Percentiles rank a stretch among this genome's conserved stretches.
These are phyloP conservation scores for Cladosporium sp. DNA, from an alignment of 2,329 filamentous ascomycete species.

Conservation along the genomic window DNA sequence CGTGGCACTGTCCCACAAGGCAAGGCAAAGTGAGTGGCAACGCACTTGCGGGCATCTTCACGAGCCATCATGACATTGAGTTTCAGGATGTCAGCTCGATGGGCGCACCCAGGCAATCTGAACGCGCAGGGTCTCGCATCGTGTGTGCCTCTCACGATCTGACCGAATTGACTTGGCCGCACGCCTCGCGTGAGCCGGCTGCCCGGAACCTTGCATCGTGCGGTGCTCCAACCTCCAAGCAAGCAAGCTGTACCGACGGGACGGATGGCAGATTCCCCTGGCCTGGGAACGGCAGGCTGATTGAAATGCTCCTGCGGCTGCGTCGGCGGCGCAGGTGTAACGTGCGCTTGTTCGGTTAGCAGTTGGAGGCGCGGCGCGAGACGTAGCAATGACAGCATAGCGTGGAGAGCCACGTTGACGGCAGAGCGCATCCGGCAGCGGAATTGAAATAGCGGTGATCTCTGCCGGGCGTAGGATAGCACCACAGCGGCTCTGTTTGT, in stretches of 20 bases:
- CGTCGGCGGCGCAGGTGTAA: background rate
- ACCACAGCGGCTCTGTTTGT: background rate
- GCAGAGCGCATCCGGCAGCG: background rate
- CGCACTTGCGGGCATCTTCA: background rate
- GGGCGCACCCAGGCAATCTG: background rate
- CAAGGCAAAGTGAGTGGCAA: background rate
- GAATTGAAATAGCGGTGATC: background rate
- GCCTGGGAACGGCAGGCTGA: background rate
- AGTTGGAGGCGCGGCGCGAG: background rate
- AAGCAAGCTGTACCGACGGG: background rate
- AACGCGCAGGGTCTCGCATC: background rate
- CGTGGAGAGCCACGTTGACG: background rate
- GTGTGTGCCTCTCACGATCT: background rate
- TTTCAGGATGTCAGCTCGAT: background rate
- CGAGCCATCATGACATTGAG: background rate
- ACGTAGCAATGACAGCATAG: background rate
- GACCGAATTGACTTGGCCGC: background rate
- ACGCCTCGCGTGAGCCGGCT: background rate
- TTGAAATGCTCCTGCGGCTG: background rate
- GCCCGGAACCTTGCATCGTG: background rate
- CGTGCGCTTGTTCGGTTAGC: background rate
- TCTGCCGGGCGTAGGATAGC: background rate
- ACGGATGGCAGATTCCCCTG: background rate
- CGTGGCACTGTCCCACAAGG: background rate
- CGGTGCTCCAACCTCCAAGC: background rate